Conservation (phyloP, 1,284 basidiomycete species). For the Irpex rosettiformis region DNA sequence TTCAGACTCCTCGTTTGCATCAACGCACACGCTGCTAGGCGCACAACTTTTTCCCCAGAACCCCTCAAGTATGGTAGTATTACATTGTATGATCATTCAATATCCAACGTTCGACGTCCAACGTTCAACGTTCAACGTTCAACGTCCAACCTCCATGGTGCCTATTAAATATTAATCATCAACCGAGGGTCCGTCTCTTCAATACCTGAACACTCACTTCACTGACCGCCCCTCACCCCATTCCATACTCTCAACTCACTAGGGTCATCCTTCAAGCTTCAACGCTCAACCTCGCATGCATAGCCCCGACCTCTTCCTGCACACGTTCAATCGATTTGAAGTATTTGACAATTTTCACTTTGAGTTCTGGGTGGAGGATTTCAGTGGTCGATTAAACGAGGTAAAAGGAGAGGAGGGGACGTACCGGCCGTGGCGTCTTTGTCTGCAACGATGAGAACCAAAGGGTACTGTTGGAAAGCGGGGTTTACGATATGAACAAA, state of each 20-base stretch:
- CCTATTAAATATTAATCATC: too few relatives aligned
- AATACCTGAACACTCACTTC: too few relatives aligned
- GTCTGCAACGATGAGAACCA: background rate
- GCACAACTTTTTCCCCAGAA: too few relatives aligned
- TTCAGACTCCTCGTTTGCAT: too few relatives aligned
- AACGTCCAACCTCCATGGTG: too few relatives aligned
- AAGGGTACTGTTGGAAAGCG: background rate
- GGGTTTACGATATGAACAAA: background rate
- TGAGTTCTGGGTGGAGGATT: slow-evolving; percentile 50
- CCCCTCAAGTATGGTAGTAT: too few relatives aligned
- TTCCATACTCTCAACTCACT: slow-evolving; percentile 28
- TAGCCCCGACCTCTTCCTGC: slow-evolving; percentile 74
- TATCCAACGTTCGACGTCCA: too few relatives aligned
- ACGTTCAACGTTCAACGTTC: too few relatives aligned
- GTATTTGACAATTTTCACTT: slow-evolving; percentile 88
- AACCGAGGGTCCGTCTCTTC: too few relatives aligned
- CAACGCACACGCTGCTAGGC: too few relatives aligned
- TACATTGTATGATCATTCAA: too few relatives aligned
- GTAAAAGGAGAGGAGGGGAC: background rate
- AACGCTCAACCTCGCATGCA: slow-evolving; percentile 43
- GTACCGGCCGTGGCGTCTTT: background rate
- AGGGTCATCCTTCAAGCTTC: slow-evolving; percentile 13
- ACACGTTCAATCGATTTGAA: slow-evolving; percentile 89
- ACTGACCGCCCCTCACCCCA: slow-evolving; percentile 9
- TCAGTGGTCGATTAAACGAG: background rate